Evolutionary conservation across 495 filamentous ascomycete genomes (phyloP), one percentile per base, ranked within the genome.

Genomic region (Amphirosellinia nigrospora): DNA sequence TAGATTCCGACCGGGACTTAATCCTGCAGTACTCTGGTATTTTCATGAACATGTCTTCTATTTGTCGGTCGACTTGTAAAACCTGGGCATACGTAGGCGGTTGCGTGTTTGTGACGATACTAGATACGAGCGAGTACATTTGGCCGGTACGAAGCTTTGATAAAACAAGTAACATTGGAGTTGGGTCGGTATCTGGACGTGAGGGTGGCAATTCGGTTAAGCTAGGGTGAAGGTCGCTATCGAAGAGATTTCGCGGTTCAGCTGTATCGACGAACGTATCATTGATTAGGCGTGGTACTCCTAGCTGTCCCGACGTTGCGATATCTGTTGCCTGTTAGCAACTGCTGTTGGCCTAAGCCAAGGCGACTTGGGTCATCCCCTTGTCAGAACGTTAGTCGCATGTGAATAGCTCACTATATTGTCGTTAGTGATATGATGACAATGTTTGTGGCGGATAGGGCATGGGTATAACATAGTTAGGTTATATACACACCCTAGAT

Each of bases 221-320:
- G 9, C 64, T 11, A 21, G 76, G 73, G 69, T 77, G 71, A 34
- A 83, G 76, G 61, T 83, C 81, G 28, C 72, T 70, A 50, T 83
- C 81, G 53, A 74, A 72, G 2, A 83, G 71, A 66, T 82, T 83
- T 6, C 79, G 73, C 1, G 81, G 81, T 21, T 75, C 75, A 30
- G 75, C 70, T 9, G 80, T 83, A 63, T 83, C 80, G 41, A 70
- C 71, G 7, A 78, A 74, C 15, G 64, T 58, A 11, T 73, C 70
- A 34, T 69, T 72, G 10, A 80, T 66, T 48, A 77, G 72, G 38
- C 77, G 75, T 9, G 83, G 82, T 23, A 86, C 72, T 2, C 82
- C 82, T 53, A 78, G 75, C 41, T 81, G 70, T 26, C 66, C 70
- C 0, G 82, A 82, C 28, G 80, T 64, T 26, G 72, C 48, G 21